Conservation (phyloP, 1,139 yeast species). For the Zygoascus sp. region DNA sequence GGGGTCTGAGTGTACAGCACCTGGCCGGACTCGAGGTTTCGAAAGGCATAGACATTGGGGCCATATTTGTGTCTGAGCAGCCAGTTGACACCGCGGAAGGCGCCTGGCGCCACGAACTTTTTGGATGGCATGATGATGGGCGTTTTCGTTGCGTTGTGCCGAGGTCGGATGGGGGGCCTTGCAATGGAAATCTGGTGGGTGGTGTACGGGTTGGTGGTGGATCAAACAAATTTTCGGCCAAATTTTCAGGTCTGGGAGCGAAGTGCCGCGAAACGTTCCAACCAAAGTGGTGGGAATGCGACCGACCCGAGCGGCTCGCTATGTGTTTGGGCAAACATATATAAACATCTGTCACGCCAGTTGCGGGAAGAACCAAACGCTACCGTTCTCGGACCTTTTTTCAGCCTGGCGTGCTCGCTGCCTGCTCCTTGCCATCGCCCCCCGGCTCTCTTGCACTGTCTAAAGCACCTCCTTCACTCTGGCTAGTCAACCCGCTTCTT, state of each 20-base stretch:
- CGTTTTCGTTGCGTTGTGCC: not conserved
- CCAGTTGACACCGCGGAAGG: constrained; percentile 39
- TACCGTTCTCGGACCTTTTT: not conserved
- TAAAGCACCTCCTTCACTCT: no score
- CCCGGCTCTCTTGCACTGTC: no score
- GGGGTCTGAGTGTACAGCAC: constrained; percentile 82
- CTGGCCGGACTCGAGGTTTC: constrained; percentile 86
- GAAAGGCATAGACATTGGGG: constrained; percentile 77
- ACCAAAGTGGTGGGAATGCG: no score
- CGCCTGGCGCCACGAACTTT: constrained; percentile 8
- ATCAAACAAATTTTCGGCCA: not conserved
- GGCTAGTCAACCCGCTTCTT: no score
- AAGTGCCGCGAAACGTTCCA: no score
- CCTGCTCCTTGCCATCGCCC: no score
- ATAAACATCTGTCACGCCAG: no score
- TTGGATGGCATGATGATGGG: not conserved
- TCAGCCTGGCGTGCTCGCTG: no score
- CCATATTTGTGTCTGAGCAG: constrained; percentile 54
- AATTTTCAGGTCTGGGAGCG: not conserved
- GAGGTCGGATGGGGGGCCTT: not conserved
- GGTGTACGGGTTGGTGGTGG: not conserved
- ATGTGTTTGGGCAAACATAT: not conserved
- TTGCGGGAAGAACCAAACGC: no score
- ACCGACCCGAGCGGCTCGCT: not conserved
- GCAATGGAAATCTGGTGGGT: not conserved